phyloP scores from a whole-genome alignment of 2,329 filamentous ascomycete species.

The Fusarium coicis region DNA sequence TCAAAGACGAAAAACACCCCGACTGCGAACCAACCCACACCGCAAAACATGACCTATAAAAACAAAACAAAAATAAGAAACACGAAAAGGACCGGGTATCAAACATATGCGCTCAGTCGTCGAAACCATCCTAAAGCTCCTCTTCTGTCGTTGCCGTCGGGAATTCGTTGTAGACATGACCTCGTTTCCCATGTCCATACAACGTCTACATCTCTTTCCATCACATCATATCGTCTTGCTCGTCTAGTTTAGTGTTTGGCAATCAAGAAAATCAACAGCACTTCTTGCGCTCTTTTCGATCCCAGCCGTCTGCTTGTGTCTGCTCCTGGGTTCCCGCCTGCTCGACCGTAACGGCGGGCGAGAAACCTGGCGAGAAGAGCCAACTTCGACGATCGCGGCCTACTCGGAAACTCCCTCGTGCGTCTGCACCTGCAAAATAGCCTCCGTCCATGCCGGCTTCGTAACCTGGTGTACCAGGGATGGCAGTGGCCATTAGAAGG shows the following conservation, averaged over 20 bases:
- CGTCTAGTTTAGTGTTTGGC: background rate
- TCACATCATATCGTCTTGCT: conserved; percentile 6
- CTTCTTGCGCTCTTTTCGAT: conserved; percentile 40
- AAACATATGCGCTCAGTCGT: conserved; percentile 35
- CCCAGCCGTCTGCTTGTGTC: conserved; percentile 33
- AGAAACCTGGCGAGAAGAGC: conserved; percentile 66
- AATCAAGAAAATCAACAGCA: conserved; percentile 44
- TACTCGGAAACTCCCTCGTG: conserved; percentile 64
- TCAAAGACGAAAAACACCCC: conserved; percentile 24
- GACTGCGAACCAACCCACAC: conserved; percentile 26
- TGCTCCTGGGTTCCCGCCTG: conserved; percentile 50
- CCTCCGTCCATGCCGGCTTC: conserved; percentile 57
- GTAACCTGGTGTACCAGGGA: conserved; percentile 60
- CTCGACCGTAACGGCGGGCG: conserved; percentile 62
- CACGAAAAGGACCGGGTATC: conserved; percentile 41
- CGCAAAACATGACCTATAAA: conserved; percentile 27
- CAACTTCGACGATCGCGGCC: conserved; percentile 68
- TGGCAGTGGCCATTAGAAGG: conserved; percentile 64
- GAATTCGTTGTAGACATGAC: conserved; percentile 17
- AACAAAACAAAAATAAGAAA: conserved; percentile 24
- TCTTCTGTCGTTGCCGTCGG: conserved; percentile 15
- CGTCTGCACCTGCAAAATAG: conserved; percentile 64
- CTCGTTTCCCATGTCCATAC: conserved; percentile 2
- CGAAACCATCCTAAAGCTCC: conserved; percentile 32
- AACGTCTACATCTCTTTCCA: conserved; percentile 22